These are phyloP conservation scores for Dinochytrium kinnereticum DNA, from an alignment of 371 early-diverging fungal species.

Conservation along the genomic window DNA sequence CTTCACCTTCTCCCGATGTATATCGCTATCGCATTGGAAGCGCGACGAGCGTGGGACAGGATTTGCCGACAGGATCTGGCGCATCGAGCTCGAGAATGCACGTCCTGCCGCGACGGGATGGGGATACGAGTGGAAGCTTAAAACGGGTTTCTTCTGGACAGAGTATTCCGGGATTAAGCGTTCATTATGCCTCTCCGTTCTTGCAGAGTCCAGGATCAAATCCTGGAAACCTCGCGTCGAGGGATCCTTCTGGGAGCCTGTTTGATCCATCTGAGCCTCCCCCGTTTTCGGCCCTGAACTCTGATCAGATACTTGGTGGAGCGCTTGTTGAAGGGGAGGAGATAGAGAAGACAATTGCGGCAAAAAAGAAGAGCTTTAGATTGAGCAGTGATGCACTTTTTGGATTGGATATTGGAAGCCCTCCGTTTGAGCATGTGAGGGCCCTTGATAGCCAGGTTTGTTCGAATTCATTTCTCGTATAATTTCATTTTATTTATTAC, in stretches of 20 bases:
- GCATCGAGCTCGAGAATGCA: not conserved
- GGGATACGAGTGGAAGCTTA: not conserved
- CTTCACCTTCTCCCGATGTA: slow-evolving; percentile 2
- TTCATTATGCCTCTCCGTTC: not conserved
- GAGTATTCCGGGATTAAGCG: not conserved
- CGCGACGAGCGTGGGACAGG: not conserved
- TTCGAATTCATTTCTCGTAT: not conserved
- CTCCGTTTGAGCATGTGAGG: slow-evolving; percentile 4
- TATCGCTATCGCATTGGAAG: slow-evolving; percentile 8
- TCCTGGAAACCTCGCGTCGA: not conserved
- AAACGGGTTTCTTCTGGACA: not conserved
- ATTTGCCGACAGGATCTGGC: not conserved
- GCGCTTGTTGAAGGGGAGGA: not conserved
- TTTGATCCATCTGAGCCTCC: not conserved
- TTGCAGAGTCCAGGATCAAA: not conserved
- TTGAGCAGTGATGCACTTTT: slow-evolving; percentile 1
- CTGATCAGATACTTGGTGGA: no score
- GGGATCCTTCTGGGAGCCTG: not conserved
- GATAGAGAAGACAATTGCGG: not conserved
- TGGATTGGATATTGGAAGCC: slow-evolving; percentile 11
- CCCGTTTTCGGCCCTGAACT: slow-evolving; percentile 8
- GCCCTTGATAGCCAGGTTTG: not conserved
- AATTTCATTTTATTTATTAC: not conserved
- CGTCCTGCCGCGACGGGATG: not conserved
- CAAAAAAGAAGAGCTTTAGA: not conserved